Percentiles rank a stretch among this genome's conserved stretches.
Conservation (phyloP, 257 asterid species). For the Petunia axillaris region DNA sequence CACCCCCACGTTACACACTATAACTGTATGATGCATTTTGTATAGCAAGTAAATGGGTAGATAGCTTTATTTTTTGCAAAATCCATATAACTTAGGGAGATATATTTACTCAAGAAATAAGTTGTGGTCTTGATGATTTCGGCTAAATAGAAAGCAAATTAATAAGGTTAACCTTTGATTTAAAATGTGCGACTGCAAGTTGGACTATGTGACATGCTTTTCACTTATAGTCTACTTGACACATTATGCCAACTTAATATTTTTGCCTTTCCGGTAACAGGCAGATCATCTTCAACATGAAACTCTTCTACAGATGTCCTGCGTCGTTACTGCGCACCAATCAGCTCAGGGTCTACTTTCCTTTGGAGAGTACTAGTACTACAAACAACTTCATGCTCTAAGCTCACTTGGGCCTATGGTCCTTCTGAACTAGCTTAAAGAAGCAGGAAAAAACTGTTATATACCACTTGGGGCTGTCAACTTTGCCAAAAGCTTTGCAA, state of each 20-base stretch:
- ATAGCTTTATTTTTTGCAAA: not conserved
- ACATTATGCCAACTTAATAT: not conserved
- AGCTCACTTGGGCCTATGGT: too few relatives aligned
- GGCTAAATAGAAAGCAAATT: slow-evolving; percentile 24
- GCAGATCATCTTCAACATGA: slow-evolving; percentile 25
- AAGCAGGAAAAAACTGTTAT: too few relatives aligned
- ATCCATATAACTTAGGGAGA: not conserved
- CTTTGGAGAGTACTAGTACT: not conserved
- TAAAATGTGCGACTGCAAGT: not conserved
- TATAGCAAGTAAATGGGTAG: not conserved
- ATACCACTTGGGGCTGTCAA: too few relatives aligned
- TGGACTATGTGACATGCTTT: not conserved
- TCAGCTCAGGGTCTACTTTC: slow-evolving; percentile 27
- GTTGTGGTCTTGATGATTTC: slow-evolving; percentile 38
- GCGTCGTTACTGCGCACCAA: not conserved
- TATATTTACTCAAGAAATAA: slow-evolving; percentile 22
- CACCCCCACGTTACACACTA: not conserved
- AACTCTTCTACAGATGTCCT: slow-evolving; percentile 27
- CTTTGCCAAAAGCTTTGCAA: too few relatives aligned
- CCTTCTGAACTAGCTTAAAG: too few relatives aligned
- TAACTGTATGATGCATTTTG: not conserved
- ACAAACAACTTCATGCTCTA: too few relatives aligned
- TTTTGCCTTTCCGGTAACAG: slow-evolving; percentile 20
- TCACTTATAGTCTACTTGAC: not conserved
- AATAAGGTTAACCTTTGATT: not conserved